Evolutionary conservation across 225 moss, liverwort and hornwort species (phyloP).

Genomic region (Asterella californica): DNA sequence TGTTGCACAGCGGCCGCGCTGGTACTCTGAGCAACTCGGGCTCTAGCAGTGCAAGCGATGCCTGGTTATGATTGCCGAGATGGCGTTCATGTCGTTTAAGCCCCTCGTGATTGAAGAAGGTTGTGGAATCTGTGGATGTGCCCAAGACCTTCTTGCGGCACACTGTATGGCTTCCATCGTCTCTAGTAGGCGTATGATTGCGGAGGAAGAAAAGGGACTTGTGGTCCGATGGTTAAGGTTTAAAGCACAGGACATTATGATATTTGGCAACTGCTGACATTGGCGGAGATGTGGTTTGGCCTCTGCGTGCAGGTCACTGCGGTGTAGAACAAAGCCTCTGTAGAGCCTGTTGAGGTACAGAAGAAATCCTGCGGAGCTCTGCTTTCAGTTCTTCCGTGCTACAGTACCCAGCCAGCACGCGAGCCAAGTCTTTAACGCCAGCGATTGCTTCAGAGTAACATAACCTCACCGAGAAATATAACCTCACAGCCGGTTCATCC

Average conservation of each 20-base stretch:
- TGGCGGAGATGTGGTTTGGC: slow-evolving; percentile 1
- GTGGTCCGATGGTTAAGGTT: slow-evolving; percentile 10
- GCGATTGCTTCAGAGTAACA: neutral
- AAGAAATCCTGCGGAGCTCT: slow-evolving; percentile 11
- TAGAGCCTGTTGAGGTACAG: slow-evolving; percentile 7
- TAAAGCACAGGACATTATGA: neutral
- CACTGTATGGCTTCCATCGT: neutral
- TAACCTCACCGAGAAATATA: slow-evolving; percentile 6
- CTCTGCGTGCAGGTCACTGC: slow-evolving; percentile 10
- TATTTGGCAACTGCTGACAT: neutral
- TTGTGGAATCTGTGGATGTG: neutral
- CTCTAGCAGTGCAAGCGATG: slow-evolving; percentile 2
- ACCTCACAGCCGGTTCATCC: neutral
- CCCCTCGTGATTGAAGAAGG: neutral
- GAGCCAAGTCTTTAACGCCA: neutral
- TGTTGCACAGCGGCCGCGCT: neutral
- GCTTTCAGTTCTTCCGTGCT: neutral
- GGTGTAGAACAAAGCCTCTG: neutral
- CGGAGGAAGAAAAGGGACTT: slow-evolving; percentile 5
- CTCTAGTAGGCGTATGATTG: neutral
- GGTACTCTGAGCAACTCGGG: neutral
- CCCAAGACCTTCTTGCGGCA: neutral
- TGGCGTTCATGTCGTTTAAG: neutral
- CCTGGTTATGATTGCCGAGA: neutral
- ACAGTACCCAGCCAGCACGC: neutral